Evolutionary conservation across 257 asterid genomes (phyloP).

Genomic region (Solanum lignicaule): DNA sequence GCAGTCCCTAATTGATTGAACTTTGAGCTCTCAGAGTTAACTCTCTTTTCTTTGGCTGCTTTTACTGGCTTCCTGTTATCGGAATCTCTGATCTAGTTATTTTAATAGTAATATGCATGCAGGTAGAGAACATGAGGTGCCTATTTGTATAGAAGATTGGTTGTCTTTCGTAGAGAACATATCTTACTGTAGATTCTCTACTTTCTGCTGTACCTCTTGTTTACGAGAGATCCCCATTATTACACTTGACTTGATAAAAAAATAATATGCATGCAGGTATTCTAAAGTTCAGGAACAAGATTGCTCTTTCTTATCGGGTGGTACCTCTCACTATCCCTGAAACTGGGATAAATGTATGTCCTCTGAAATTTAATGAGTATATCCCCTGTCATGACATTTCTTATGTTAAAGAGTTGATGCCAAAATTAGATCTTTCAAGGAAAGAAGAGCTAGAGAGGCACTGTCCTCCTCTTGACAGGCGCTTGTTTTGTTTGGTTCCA

Average conservation of each 20-base stretch:
- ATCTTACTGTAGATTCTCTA: background rate
- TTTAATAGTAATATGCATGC: conserved; percentile 5
- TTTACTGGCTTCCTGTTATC: background rate
- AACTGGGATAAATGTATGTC: conserved; percentile 74
- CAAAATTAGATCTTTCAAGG: conserved; percentile 57
- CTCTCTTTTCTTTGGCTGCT: background rate
- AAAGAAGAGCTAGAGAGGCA: conserved; percentile 93
- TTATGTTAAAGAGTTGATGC: conserved; percentile 59
- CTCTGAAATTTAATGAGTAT: conserved; percentile 62
- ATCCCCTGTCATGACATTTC: conserved; percentile 84
- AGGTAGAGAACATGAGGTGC: conserved; percentile 8
- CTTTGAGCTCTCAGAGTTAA: background rate
- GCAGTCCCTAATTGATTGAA: background rate
- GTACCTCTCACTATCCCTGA: conserved; percentile 52
- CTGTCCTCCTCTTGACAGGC: conserved; percentile 62
- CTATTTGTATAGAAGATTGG: background rate
- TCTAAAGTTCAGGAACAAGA: conserved; percentile 48
- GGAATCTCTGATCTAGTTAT: background rate
- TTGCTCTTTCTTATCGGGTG: conserved; percentile 51
- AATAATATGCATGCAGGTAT: conserved; percentile 23
- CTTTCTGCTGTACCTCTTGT: background rate
- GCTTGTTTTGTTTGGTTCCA: conserved; percentile 84
- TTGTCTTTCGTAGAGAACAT: background rate
- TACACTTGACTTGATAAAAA: background rate
- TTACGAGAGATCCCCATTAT: background rate